phyloP scores from a whole-genome alignment of 495 filamentous ascomycete genomes.

The Jackrogersella multiformis region DNA sequence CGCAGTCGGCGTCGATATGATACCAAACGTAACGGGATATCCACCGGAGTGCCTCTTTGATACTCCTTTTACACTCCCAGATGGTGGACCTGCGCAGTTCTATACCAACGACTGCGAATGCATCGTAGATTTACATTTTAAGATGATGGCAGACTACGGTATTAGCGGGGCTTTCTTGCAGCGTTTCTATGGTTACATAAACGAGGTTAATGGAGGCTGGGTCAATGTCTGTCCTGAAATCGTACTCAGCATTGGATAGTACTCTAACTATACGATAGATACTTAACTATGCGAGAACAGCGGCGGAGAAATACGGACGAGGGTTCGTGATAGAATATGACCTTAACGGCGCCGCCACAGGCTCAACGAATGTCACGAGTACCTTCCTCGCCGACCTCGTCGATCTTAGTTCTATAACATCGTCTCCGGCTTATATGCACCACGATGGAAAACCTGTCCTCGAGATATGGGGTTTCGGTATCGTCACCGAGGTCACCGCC shows the following conservation, averaged over 20 bases:
- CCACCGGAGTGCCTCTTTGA: slow-evolving; percentile 47
- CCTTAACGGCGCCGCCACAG: slow-evolving; percentile 38
- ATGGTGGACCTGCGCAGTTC: slow-evolving; percentile 35
- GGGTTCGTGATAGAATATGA: slow-evolving; percentile 48
- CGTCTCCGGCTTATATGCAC: slow-evolving; percentile 46
- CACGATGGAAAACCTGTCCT: slow-evolving; percentile 47
- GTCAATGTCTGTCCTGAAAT: slow-evolving; percentile 28
- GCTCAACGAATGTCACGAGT: slow-evolving; percentile 31
- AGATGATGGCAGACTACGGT: slow-evolving; percentile 47
- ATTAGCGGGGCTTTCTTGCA: slow-evolving; percentile 48
- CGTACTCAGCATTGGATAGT: neutral
- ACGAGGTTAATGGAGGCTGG: slow-evolving; percentile 43
- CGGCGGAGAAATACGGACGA: slow-evolving; percentile 47
- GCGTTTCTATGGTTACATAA: slow-evolving; percentile 46
- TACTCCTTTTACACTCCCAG: slow-evolving; percentile 40
- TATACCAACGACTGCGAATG: slow-evolving; percentile 49
- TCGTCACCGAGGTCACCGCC: slow-evolving; percentile 35
- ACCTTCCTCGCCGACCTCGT: slow-evolving; percentile 41
- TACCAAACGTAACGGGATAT: slow-evolving; percentile 46
- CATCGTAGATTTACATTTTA: slow-evolving; percentile 47
- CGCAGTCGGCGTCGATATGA: slow-evolving; percentile 45
- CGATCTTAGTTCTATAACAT: slow-evolving; percentile 34
- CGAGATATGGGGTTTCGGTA: slow-evolving; percentile 46
- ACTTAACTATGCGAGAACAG: slow-evolving; percentile 36
- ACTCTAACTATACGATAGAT: slow-evolving; percentile 27